Conservation (phyloP, 106 monocot species). For the Allium cepa region DNA sequence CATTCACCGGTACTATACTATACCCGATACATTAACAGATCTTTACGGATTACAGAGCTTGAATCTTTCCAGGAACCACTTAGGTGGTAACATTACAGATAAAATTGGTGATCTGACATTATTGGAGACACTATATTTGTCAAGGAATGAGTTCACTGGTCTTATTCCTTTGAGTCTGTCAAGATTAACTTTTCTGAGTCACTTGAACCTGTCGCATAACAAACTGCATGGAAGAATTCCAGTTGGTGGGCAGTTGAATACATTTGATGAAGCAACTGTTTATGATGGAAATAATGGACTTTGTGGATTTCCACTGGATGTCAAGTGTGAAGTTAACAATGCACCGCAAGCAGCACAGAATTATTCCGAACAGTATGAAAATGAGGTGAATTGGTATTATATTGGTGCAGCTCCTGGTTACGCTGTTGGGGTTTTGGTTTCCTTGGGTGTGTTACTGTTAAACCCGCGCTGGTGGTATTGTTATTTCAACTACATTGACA, state of each 20-base stretch:
- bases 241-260: neutral
- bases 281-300: neutral
- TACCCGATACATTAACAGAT: neutral
- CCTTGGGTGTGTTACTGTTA: neutral
- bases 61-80: neutral
- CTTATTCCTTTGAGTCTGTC: neutral
- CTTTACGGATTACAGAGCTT: neutral
- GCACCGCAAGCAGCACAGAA: neutral
- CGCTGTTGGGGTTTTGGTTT: neutral
- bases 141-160: neutral
- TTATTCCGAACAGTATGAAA: neutral
- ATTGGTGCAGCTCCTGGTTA: neutral
- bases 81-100: neutral
- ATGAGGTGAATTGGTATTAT: neutral
- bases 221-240: neutral
- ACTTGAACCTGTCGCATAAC: neutral
- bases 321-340: neutral
- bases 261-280: neutral
- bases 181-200: neutral
- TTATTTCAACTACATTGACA: conserved; percentile 1
- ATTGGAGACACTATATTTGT: neutral
- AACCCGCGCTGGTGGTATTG: neutral
- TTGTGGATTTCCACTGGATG: neutral
- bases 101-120: neutral
- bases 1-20: no score